Evolutionary conservation across 2,329 filamentous ascomycete genomes (phyloP).

Genomic region (Talaromyces sp.): DNA sequence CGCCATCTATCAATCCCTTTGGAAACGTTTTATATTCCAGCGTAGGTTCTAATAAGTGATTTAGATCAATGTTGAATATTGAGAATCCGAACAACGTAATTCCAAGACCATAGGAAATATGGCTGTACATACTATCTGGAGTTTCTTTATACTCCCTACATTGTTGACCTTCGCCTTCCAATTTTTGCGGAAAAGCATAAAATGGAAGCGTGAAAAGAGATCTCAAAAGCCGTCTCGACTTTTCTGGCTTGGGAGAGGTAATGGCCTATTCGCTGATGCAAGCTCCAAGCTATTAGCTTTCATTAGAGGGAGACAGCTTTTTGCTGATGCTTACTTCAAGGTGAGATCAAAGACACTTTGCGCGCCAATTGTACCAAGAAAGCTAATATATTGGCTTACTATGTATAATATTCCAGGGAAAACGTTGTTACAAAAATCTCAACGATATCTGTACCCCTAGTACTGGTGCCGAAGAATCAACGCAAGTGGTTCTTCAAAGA

Average conservation of each 20-base stretch:
- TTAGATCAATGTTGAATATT: too few species aligned
- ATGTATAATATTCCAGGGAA: too few species aligned
- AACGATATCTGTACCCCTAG: too few species aligned
- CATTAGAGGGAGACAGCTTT: not conserved
- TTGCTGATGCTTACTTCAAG: not conserved
- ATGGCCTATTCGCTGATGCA: not conserved
- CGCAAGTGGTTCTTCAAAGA: too few species aligned
- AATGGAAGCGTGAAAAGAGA: not conserved
- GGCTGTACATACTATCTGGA: not conserved
- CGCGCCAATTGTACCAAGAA: not conserved
- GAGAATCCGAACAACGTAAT: too few species aligned
- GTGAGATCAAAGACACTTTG: not conserved
- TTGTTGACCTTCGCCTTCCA: not conserved
- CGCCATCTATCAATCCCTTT: too few species aligned
- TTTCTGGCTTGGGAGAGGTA: conserved; percentile 2
- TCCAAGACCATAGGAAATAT: not conserved
- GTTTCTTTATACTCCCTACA: not conserved
- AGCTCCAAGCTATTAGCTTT: not conserved
- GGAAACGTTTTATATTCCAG: too few species aligned
- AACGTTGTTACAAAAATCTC: too few species aligned
- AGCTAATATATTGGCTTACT: not conserved
- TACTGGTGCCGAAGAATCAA: too few species aligned
- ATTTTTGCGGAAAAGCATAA: not conserved
- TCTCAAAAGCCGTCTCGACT: not conserved
- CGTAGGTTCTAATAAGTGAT: too few species aligned